Evolutionary conservation across 805 yeast genomes (phyloP).

Genomic region (Metschnikowia anglica): DNA sequence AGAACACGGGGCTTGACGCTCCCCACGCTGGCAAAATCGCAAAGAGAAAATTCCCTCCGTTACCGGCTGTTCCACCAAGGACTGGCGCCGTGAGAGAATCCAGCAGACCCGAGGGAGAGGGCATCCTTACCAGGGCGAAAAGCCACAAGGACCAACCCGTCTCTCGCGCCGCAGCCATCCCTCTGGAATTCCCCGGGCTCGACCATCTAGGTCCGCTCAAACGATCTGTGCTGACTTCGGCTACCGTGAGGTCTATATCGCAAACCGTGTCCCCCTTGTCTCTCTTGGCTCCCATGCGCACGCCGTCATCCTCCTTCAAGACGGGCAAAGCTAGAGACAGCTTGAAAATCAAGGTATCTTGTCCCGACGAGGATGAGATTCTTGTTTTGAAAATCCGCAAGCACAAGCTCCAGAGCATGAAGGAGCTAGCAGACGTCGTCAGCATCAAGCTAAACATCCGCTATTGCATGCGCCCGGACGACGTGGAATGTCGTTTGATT

Average conservation of each 20-base stretch:
- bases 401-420: constrained; percentile 14
- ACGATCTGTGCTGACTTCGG: constrained; percentile 5
- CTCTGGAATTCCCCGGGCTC: not conserved
- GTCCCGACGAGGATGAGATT: constrained; percentile 18
- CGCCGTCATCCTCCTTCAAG: not conserved
- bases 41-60: not conserved
- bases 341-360: constrained; percentile 8
- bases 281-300: not conserved
- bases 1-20: too few species aligned
- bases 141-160: not conserved
- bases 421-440: constrained; percentile 19
- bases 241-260: not conserved
- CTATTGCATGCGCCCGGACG: constrained; percentile 9
- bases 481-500: constrained; percentile 11
- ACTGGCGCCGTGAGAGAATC: not conserved
- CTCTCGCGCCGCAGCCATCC: not conserved
- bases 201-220: not conserved
- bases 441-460: constrained; percentile 13
- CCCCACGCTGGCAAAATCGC: not conserved
- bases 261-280: not conserved
- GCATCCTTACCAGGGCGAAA: not conserved
- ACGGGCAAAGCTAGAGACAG: not conserved
- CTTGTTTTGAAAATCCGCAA: constrained; percentile 20
- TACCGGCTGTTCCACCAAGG: not conserved
- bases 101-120: not conserved